Evolutionary conservation across 495 filamentous ascomycete genomes (phyloP), one percentile per base, ranked within the genome.

Genomic region (Amphirosellinia nigrospora): DNA sequence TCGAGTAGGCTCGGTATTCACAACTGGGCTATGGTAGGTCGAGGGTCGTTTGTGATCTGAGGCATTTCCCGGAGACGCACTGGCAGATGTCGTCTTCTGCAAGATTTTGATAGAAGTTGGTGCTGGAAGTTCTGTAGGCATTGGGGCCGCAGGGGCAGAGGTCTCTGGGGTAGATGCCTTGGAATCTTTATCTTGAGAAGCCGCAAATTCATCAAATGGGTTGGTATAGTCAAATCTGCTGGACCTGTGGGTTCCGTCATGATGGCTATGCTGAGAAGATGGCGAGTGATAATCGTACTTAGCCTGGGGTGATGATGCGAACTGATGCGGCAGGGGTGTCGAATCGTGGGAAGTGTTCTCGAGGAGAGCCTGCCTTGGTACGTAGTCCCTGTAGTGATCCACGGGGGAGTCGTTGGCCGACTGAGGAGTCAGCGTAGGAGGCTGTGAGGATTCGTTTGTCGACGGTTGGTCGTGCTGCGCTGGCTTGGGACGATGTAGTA

Each of bases 401-500:
- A 55, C 50, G 19, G 67, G 39, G 11, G 77, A 73, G 45, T 79
- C 79, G 39, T 79, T 74, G 11, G 75, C 72, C 2, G 80, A 79
- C 46, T 80, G 80, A 30, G 82, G 80, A 16, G 77, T 82, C 43
- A 82, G 68, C 2, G 83, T 68, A 79, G 77, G 58, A 71, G 83
- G 70, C 52, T 81, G 73, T 50, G 81, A 76, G 72, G 73, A 64
- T 76, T 85, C 75, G 80, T 80, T 66, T 70, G 75, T 67, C 45
- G 77, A 75, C 71, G 76, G 61, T 55, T 75, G 71, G 48, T 86
- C 82, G 64, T 79, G 80, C 74, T 88, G 83, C 46, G 82, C 77
- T 53, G 83, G 83, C 81, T 89, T 88, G 55, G 83, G 86, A 48
- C 82, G 81, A 65, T 85, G 83, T 26, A 88, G 75, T 19, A 88